Evolutionary conservation across 768 basidiomycete genomes (phyloP), one percentile per base, ranked within the genome.

Genomic region (Mycena olivaceomarginata): DNA sequence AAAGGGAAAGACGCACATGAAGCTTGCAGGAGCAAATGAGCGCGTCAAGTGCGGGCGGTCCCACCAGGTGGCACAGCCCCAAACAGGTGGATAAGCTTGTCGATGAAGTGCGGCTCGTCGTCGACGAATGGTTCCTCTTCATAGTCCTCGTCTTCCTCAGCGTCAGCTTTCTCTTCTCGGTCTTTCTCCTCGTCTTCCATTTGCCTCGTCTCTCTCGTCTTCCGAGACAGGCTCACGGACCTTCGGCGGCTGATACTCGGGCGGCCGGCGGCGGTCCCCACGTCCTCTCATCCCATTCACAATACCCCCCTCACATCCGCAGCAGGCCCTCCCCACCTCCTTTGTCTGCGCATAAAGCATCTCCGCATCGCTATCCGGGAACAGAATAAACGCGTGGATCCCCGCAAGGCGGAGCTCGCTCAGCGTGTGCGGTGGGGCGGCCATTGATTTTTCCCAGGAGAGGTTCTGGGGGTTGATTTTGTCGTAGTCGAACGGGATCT

Each of bases 321-420:
- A 71, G 18, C 59, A 71, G 25, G n/a, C n/a, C 60, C 70, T 13
- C 46, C 51, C 70, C 45, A 71, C 60, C 46, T 71, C 70, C 46
- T 71, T 63, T 22, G 16, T 25, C 41, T 62, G 13, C 59, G 25
- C 59, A 18, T 70, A 70, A 41, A 57, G 25, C 57, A 70, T 2
- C 43, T 8, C 59, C 15, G 43, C 59, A 22, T 70, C 13, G 7
- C 7, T 15, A 20, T 62, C 59, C 43, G 59, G 59, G 31, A 62
- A 53, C 2, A 46, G n/a, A 43, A 60, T 3, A n/a, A 70, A 37
- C 25, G 57, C 15, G 25, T 70, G 69, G 12, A 62, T 46, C 25
- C 69, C 69, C 9, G 25, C 59, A 11, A 70, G 69, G 18, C 59
- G 16, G 43, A 70, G 69, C 59, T 70, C 69, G 18, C 25, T 48